phyloP scores from a whole-genome alignment of 371 early-diverging fungal genomes.

The Sporodiniella umbellata region DNA sequence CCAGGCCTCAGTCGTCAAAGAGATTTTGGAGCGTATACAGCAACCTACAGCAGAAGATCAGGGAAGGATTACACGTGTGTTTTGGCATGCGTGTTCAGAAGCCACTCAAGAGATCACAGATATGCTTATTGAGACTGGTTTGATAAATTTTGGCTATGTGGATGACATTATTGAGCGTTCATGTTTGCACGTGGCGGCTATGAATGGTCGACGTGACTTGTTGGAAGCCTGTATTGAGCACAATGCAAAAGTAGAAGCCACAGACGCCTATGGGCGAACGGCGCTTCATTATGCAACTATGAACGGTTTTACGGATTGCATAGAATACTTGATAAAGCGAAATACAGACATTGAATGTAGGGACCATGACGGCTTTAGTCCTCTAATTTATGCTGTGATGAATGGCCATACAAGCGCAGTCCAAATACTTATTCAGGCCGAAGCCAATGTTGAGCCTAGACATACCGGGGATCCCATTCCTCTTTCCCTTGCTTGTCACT shows the following conservation, averaged over 20 bases:
- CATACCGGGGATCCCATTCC: constrained; percentile 65
- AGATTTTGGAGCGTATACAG: constrained; percentile 57
- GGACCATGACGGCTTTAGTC: constrained; percentile 89
- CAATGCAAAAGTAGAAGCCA: constrained; percentile 60
- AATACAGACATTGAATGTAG: constrained; percentile 59
- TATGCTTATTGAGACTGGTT: constrained; percentile 56
- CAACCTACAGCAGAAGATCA: constrained; percentile 46
- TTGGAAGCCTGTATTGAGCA: constrained; percentile 56
- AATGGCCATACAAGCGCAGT: constrained; percentile 78
- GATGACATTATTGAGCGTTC: constrained; percentile 93
- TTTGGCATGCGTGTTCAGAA: constrained; percentile 83
- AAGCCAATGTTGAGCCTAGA: constrained; percentile 65
- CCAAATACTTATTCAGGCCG: constrained; percentile 63
- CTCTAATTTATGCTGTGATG: constrained; percentile 83
- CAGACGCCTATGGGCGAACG: constrained; percentile 86
- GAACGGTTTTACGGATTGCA: constrained; percentile 78
- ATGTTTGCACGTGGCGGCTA: constrained; percentile 86
- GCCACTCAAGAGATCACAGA: constrained; percentile 52
- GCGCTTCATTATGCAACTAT: constrained; percentile 92
- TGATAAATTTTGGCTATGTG: constrained; percentile 71
- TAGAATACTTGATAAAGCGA: constrained; percentile 59
- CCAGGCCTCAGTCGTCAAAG: constrained; percentile 48
- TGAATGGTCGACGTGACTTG: constrained; percentile 66
- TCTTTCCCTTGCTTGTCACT: constrained; percentile 82
- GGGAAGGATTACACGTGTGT: constrained; percentile 69